phyloP scores from a whole-genome alignment of 2,329 filamentous ascomycete genomes.

The Colletotrichum tropicicola region DNA sequence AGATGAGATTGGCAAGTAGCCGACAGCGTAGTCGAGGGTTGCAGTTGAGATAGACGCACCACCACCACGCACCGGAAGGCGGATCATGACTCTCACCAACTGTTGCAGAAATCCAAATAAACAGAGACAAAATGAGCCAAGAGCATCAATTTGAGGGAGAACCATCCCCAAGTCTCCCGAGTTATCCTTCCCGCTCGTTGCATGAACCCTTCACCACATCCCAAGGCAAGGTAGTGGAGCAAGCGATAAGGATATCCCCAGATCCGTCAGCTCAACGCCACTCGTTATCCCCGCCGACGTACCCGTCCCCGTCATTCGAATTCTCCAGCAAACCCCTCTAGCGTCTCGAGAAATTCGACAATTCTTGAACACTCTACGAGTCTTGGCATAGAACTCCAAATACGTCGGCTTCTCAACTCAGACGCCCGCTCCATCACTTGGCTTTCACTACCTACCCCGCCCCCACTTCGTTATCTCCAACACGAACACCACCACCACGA shows the following conservation, averaged over 20 bases:
- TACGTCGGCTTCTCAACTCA: neutral
- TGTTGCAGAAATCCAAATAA: too few relatives aligned
- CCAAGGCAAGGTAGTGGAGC: neutral
- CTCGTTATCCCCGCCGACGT: slow-evolving; percentile 3
- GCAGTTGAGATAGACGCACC: too few relatives aligned
- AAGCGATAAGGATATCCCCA: slow-evolving; percentile 16
- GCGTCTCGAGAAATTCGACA: too few relatives aligned
- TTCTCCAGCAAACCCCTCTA: neutral
- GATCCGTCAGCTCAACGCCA: slow-evolving; percentile 6
- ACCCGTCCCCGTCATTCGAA: neutral
- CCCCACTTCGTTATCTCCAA: neutral
- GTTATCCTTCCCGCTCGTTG: too few relatives aligned
- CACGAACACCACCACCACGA: neutral
- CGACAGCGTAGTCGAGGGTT: too few relatives aligned
- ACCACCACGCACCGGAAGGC: too few relatives aligned
- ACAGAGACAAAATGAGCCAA: too few relatives aligned
- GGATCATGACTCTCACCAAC: too few relatives aligned
- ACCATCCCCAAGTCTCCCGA: neutral
- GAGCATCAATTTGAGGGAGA: too few relatives aligned
- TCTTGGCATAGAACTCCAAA: neutral
- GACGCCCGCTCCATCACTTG: neutral
- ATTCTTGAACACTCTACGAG: too few relatives aligned
- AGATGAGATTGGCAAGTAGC: too few relatives aligned
- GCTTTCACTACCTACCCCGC: neutral
- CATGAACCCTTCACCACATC: too few relatives aligned